Base-by-base conservation (phyloP, 257 asterid species). In the Salvia splendens region DNA sequence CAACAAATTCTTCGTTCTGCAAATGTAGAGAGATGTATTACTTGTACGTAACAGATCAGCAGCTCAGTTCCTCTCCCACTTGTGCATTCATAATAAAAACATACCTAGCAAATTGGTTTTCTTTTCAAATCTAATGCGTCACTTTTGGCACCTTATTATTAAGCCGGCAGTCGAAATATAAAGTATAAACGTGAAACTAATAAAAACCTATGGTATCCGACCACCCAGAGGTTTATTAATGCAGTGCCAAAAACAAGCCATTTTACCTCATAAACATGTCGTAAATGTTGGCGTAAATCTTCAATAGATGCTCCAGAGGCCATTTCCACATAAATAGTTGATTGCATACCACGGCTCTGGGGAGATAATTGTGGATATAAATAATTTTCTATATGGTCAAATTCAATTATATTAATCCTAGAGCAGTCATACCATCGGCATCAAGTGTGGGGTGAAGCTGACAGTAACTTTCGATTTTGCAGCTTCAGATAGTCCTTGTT, bases 341-440 rank as follows among this genome's bases (percentile, higher is more conserved):
- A 93, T 82, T 89, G 98, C 98, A 93, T 93, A 17, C 98, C 97
- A 59, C 97, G 96, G 80, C 96, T 93, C 98, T 93, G 43, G 51
- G 71, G 63, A 72, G 17, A 75, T 40, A 67, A 62, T 16, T 42
- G 17, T 36, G 59, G 14, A 59, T 28, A 59, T 28, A 20, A 2
- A 32, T 7, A 14, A 33, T 35, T 33, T 33, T 5, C 9, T 55
- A 12, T 10, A 3, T 5, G 38, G 45, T 33, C 24, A 35, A 6
- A n/a, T n/a, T 33, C 28, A n/a, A 7, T 33, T 33, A 35, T 7
- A 3, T 33, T n/a, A 30, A 57, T 33, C n/a, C 63, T n/a, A 54
- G 54, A 58, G 54, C 58, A 72, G 58, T 47, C 51, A 55, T 85
- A 94, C 99, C 95, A 94, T 91, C 61, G 99, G 96, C 91, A 94